Evolutionary conservation across 2,329 filamentous ascomycete genomes (phyloP).

Genomic region (Capronia epimyces): DNA sequence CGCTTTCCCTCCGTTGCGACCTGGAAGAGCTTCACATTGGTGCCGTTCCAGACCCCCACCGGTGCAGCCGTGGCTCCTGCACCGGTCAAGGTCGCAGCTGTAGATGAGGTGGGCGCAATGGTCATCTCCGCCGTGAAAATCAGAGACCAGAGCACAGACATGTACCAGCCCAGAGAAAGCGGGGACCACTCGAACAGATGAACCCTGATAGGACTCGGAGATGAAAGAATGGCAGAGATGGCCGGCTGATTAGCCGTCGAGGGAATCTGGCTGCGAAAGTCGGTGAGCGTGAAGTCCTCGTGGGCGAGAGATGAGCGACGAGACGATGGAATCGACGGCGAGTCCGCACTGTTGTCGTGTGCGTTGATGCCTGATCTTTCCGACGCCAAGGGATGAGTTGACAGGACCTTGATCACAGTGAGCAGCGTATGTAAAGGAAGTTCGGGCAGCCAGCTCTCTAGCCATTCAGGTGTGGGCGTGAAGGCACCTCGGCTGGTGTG

Average conservation of each 20-base stretch:
- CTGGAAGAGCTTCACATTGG: constrained; percentile 77
- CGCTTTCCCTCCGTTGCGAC: constrained; percentile 74
- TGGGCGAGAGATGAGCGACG: constrained; percentile 32
- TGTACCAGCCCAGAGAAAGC: constrained; percentile 88
- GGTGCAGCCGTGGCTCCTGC: constrained; percentile 62
- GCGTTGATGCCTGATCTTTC: constrained; percentile 29
- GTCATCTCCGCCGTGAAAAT: constrained; percentile 89
- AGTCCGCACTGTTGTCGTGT: constrained; percentile 24
- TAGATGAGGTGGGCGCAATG: constrained; percentile 39
- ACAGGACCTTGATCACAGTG: constrained; percentile 61
- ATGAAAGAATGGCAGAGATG: constrained; percentile 61
- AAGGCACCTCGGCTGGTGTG: constrained; percentile 57
- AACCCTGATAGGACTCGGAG: constrained; percentile 67
- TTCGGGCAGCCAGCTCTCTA: constrained; percentile 89
- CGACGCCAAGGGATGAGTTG: constrained; percentile 41
- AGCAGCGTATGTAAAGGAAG: constrained; percentile 82
- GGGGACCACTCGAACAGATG: constrained; percentile 95
- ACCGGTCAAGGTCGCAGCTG: constrained; percentile 27
- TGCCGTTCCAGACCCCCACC: constrained; percentile 91
- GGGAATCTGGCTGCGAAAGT: constrained; percentile 40
- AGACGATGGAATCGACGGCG: constrained; percentile 23
- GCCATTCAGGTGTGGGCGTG: constrained; percentile 73
- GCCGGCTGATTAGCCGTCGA: constrained; percentile 48
- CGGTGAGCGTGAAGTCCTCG: constrained; percentile 39
- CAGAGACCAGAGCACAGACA: constrained; percentile 88